These are phyloP conservation scores for Straminergon stramineum DNA, from an alignment of 225 moss, liverwort and hornwort genomes.

Conservation along the genomic window DNA sequence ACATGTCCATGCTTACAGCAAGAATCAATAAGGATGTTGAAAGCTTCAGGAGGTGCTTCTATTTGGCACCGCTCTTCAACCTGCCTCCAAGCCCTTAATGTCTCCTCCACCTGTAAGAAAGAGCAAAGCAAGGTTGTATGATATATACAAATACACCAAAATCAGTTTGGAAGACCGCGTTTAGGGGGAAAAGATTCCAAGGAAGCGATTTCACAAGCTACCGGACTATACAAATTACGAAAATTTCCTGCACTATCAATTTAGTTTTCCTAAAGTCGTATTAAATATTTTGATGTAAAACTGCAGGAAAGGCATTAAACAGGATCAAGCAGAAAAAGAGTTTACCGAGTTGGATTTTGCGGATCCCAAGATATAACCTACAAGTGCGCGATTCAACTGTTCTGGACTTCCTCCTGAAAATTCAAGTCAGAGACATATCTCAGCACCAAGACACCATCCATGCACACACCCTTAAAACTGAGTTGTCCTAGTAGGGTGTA, in stretches of 20 bases:
- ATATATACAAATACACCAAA: background rate
- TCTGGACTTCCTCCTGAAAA: slow-evolving; percentile 31
- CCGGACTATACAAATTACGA: background rate
- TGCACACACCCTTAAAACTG: background rate
- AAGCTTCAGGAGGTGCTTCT: slow-evolving; percentile 26
- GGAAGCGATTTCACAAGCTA: background rate
- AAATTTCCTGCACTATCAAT: background rate
- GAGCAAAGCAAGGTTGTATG: background rate
- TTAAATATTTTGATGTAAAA: background rate
- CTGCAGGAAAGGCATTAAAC: background rate
- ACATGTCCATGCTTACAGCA: slow-evolving; percentile 57
- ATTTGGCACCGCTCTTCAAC: slow-evolving; percentile 41
- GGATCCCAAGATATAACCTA: slow-evolving; percentile 33
- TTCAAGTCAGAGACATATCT: background rate
- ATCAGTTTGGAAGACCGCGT: background rate
- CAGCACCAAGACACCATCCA: background rate
- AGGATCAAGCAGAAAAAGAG: background rate
- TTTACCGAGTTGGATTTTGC: slow-evolving; percentile 30
- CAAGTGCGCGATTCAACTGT: slow-evolving; percentile 30
- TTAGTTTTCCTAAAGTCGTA: background rate
- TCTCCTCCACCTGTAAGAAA: slow-evolving; percentile 24
- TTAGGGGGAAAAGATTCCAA: background rate
- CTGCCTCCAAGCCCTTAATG: slow-evolving; percentile 17
- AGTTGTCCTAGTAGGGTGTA: background rate
- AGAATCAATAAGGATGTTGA: slow-evolving; percentile 52